A percentile compares a stretch with the other conserved stretches of the same genome.
Conservation (phyloP, 2,329 filamentous ascomycete species). For the Colletotrichum cuscutae region DNA sequence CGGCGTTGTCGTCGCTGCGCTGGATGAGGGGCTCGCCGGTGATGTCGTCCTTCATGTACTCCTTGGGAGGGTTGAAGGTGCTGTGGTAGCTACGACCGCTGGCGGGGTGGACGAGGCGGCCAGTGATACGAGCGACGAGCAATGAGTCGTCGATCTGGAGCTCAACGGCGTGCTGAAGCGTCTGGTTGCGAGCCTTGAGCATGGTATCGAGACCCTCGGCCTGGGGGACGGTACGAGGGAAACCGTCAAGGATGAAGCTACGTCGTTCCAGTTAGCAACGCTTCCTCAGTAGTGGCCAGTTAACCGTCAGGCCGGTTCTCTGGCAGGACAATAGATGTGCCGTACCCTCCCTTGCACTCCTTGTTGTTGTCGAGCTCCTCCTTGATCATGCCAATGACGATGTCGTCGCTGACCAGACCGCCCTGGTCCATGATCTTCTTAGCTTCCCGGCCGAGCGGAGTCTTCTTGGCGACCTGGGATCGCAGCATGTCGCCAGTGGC, state of each 20-base stretch:
- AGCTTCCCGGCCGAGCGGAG: conserved; percentile 89
- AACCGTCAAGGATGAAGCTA: conserved; percentile 98
- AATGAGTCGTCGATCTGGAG: conserved; percentile 96
- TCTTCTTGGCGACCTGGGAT: conserved; percentile 98
- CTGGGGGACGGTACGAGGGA: conserved; percentile 95
- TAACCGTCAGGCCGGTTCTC: neutral
- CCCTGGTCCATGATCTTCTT: conserved; percentile 99
- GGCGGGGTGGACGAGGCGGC: conserved; percentile 93
- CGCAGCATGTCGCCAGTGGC: conserved; percentile 99
- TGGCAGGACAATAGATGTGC: conserved; percentile 7
- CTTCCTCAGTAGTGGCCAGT: neutral
- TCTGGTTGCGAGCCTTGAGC: conserved; percentile 81
- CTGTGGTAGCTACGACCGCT: conserved; percentile 98
- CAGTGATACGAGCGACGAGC: conserved; percentile 95
- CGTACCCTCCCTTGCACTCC: conserved; percentile 96
- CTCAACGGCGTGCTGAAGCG: conserved; percentile 94
- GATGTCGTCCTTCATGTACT: conserved; percentile 92
- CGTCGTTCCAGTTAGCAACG: conserved; percentile 16
- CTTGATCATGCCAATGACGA: conserved; percentile 99
- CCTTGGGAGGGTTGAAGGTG: conserved; percentile 98
- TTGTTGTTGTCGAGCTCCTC: conserved; percentile 92
- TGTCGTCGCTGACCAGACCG: conserved; percentile 97
- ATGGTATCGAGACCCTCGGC: conserved; percentile 95
- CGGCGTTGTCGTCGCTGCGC: conserved; percentile 96
- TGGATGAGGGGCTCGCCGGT: conserved; percentile 97